Conservation (phyloP, 2,329 filamentous ascomycete genomes). For the Fusarium annulatum region DNA sequence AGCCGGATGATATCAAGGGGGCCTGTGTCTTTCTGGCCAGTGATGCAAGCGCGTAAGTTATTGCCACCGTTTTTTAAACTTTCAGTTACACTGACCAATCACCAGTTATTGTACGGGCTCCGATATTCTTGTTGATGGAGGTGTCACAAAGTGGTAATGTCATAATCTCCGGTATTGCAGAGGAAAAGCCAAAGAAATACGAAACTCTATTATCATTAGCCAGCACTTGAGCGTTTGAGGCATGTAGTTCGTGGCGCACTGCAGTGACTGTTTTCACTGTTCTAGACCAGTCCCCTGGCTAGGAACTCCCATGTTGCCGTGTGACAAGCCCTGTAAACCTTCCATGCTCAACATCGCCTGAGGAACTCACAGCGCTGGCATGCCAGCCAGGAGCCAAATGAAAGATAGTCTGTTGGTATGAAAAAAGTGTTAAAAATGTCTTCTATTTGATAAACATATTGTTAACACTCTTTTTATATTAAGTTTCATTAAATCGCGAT, state of each 20-base stretch:
- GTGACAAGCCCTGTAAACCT: background rate
- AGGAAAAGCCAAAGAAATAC: background rate
- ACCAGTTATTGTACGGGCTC: conserved; percentile 1
- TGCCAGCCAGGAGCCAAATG: fast-evolving
- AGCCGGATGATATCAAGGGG: conserved; percentile 62
- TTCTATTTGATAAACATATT: background rate
- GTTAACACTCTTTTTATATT: fast-evolving
- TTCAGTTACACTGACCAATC: background rate
- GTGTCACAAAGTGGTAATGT: conserved; percentile 1
- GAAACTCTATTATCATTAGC: background rate
- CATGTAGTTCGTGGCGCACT: background rate
- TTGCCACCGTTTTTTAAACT: background rate
- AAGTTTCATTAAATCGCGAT: background rate
- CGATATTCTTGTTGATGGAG: background rate
- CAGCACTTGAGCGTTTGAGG: background rate
- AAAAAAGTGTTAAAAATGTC: background rate
- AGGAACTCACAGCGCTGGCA: background rate
- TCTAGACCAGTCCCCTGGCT: background rate
- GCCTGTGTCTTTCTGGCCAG: conserved; percentile 60
- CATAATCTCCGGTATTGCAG: fast-evolving
- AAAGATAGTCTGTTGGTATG: background rate
- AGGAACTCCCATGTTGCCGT: too few relatives aligned
- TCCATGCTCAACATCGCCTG: background rate
- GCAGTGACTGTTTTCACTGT: background rate
- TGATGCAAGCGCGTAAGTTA: conserved; percentile 53